These are phyloP conservation scores for Neurospora sp. DNA, from an alignment of 495 filamentous ascomycete species.

Conservation along the genomic window DNA sequence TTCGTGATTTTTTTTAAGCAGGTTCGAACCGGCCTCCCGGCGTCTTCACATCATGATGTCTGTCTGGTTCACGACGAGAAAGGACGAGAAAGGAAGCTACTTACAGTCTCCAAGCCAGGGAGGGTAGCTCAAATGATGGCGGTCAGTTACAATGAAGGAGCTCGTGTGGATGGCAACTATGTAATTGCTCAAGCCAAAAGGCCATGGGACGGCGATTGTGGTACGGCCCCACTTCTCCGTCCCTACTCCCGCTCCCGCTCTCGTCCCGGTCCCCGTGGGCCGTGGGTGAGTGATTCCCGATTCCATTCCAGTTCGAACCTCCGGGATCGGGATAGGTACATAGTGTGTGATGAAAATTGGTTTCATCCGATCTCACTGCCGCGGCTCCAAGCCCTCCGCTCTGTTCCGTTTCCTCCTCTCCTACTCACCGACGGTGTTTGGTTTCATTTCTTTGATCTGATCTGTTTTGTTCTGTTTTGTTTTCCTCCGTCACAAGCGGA, in stretches of 20 bases:
- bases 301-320: background rate
- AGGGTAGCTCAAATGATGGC: too few relatives aligned
- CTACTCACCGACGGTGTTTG: background rate
- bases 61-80: too few relatives aligned
- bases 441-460: background rate
- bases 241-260: background rate
- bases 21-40: too few relatives aligned
- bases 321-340: too few relatives aligned
- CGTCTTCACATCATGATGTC: too few relatives aligned
- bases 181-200: background rate
- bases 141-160: too few relatives aligned
- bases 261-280: background rate
- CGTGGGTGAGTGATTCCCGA: background rate
- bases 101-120: too few relatives aligned
- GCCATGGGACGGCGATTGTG: background rate
- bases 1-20: too few relatives aligned
- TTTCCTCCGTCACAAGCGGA: background rate
- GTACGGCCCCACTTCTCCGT: background rate
- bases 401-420: background rate
- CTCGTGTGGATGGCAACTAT: background rate
- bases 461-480: background rate
- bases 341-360: background rate
- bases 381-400: background rate
- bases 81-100: too few relatives aligned
- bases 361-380: background rate